Conservation (phyloP, 768 basidiomycete genomes). For the Lentinula boryana region DNA sequence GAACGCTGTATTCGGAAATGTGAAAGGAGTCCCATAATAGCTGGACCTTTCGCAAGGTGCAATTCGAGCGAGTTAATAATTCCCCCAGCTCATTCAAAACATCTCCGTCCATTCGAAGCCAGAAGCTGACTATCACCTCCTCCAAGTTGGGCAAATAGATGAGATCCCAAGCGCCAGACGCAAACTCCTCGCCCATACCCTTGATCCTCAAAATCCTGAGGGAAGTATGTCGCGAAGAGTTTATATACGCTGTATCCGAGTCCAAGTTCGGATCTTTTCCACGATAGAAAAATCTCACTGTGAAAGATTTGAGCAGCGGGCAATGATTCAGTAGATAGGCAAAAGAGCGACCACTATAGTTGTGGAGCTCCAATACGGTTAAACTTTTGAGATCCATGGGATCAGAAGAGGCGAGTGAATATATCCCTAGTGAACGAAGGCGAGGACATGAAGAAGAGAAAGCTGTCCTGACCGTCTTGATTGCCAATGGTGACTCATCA, state of each 20-base stretch:
- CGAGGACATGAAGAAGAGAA: not conserved
- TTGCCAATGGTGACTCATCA: not conserved
- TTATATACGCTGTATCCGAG: not conserved
- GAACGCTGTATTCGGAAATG: not conserved
- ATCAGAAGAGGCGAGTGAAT: not conserved
- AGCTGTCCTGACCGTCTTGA: not conserved
- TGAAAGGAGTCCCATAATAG: not conserved
- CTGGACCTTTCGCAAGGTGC: not conserved
- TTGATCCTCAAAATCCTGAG: not conserved
- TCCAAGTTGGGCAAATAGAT: not conserved
- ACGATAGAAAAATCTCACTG: not conserved
- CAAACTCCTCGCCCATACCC: not conserved
- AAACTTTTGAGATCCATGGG: not conserved
- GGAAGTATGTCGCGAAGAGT: not conserved
- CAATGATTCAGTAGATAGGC: not conserved
- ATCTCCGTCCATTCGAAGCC: not conserved
- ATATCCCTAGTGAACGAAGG: not conserved
- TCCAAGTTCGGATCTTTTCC: not conserved
- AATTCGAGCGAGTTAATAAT: not conserved
- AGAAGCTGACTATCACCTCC: not conserved
- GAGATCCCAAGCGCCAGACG: not conserved
- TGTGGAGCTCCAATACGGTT: not conserved
- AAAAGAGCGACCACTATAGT: not conserved
- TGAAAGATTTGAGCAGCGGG: not conserved
- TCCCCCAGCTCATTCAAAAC: not conserved